A percentile compares a stretch with the other conserved stretches of the same genome.
These are phyloP conservation scores for Gossypium laxum DNA, from an alignment of 441 rosid genomes.

Conservation along the genomic window DNA sequence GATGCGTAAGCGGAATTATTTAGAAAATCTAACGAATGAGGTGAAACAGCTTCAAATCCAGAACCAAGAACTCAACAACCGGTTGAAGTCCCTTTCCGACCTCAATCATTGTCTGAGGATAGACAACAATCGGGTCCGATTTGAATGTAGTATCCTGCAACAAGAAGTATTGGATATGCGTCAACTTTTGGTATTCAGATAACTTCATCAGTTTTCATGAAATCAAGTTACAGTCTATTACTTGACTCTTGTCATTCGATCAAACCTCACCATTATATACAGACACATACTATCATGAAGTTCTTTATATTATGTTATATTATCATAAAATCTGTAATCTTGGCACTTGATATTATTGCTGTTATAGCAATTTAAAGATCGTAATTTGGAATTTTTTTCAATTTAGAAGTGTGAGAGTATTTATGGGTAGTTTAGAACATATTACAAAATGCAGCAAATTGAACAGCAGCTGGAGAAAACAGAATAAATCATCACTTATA, in stretches of 20 bases:
- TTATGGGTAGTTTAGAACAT: no score
- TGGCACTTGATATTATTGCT: no score
- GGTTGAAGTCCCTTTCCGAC: slow-evolving; percentile 25
- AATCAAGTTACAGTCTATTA: slow-evolving; percentile 20
- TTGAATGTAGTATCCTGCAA: slow-evolving; percentile 46
- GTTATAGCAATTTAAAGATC: no score
- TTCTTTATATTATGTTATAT: no score
- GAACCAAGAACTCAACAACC: slow-evolving; percentile 46
- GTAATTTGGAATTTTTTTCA: no score
- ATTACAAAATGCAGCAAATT: no score
- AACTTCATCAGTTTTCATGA: slow-evolving; percentile 40
- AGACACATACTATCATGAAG: neutral
- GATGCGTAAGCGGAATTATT: slow-evolving; percentile 50
- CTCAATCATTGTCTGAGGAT: slow-evolving; percentile 29
- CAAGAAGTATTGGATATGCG: slow-evolving; percentile 39
- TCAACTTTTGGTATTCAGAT: slow-evolving; percentile 40
- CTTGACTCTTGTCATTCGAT: slow-evolving; percentile 18
- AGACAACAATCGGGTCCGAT: slow-evolving; percentile 39
- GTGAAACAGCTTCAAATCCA: slow-evolving; percentile 39
- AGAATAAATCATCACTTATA: no score
- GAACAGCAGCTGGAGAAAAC: no score
- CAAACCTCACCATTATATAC: slow-evolving; percentile 27
- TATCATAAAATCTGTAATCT: no score
- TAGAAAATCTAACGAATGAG: slow-evolving; percentile 46
- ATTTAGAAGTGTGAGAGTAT: no score